A percentile compares a stretch with the other conserved stretches of the same genome.
These are phyloP conservation scores for Aspergillus bertholletiae DNA, from an alignment of 495 filamentous ascomycete species.

Conservation along the genomic window DNA sequence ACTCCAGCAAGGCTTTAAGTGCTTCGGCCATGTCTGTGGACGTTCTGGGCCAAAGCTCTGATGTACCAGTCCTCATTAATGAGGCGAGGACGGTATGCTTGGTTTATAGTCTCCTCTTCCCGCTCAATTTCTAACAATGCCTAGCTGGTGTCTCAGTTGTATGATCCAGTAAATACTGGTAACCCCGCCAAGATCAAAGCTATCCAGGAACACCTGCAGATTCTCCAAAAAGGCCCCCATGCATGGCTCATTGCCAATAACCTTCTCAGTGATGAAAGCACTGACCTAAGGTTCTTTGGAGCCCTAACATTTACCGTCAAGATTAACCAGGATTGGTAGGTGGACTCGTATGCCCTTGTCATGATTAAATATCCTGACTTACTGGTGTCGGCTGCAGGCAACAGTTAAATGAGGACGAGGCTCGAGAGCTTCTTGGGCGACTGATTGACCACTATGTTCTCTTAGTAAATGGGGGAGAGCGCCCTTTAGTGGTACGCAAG, in stretches of 20 bases:
- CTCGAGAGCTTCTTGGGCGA: conserved; percentile 60
- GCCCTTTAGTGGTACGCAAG: conserved; percentile 71
- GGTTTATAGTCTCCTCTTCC: not conserved
- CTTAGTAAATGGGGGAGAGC: conserved; percentile 54
- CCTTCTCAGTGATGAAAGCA: conserved; percentile 59
- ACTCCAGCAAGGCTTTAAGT: conserved; percentile 2
- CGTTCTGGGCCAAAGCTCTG: conserved; percentile 14
- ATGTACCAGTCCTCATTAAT: conserved; percentile 23
- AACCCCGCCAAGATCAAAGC: conserved; percentile 52
- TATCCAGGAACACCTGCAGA: conserved; percentile 73
- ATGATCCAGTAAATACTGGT: conserved; percentile 58
- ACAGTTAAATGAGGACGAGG: conserved; percentile 58
- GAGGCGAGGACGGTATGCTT: conserved; percentile 24
- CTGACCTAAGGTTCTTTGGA: conserved; percentile 86
- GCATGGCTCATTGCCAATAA: conserved; percentile 84
- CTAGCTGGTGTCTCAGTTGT: conserved; percentile 53
- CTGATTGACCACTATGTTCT: conserved; percentile 66
- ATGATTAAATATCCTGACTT: not conserved
- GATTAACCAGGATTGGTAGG: conserved; percentile 77
- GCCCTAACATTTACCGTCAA: conserved; percentile 92
- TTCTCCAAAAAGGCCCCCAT: conserved; percentile 68
- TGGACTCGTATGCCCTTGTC: not conserved
- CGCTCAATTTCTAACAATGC: not conserved
- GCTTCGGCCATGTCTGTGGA: conserved; percentile 25
- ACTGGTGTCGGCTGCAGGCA: conserved; percentile 40